phyloP scores from a whole-genome alignment of 1,139 yeast species.

The Pneumocystis carinii region DNA sequence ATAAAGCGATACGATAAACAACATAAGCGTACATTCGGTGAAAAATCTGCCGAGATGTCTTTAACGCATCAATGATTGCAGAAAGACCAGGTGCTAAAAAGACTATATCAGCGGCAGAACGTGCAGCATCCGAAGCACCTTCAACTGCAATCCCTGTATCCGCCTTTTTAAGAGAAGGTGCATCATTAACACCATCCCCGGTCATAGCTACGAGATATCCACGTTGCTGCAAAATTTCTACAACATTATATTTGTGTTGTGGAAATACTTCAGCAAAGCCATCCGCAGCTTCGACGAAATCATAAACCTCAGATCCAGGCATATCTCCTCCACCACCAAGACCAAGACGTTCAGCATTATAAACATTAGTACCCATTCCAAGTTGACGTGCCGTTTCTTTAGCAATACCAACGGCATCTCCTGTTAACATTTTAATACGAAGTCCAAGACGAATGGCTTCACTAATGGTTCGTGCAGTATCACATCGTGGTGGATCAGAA shows the following conservation, averaged over 20 bases:
- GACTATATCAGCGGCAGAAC: constrained; percentile 67
- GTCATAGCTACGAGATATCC: constrained; percentile 72
- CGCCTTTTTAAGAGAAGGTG: constrained; percentile 66
- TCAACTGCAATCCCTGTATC: constrained; percentile 73
- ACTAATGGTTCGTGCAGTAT: constrained; percentile 51
- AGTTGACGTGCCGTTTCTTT: constrained; percentile 58
- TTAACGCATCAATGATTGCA: constrained; percentile 61
- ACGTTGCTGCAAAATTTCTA: constrained; percentile 60
- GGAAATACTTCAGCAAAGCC: constrained; percentile 77
- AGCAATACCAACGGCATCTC: constrained; percentile 66
- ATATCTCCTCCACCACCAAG: constrained; percentile 60
- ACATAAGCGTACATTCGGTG: constrained; percentile 71
- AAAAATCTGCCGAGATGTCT: constrained; percentile 68
- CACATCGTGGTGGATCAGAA: constrained; percentile 63
- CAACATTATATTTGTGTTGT: constrained; percentile 67
- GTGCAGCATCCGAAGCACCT: constrained; percentile 71
- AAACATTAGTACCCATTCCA: constrained; percentile 56
- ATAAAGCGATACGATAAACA: constrained; percentile 65
- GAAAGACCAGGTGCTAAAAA: constrained; percentile 70
- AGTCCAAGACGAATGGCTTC: constrained; percentile 55
- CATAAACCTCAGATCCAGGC: constrained; percentile 62
- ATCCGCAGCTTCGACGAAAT: constrained; percentile 64
- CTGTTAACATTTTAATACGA: constrained; percentile 57
- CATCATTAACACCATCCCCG: constrained; percentile 73
- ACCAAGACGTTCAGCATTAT: constrained; percentile 58